These are phyloP conservation scores for Favolaschia claudopus DNA, from an alignment of 768 basidiomycete genomes.

Conservation along the genomic window DNA sequence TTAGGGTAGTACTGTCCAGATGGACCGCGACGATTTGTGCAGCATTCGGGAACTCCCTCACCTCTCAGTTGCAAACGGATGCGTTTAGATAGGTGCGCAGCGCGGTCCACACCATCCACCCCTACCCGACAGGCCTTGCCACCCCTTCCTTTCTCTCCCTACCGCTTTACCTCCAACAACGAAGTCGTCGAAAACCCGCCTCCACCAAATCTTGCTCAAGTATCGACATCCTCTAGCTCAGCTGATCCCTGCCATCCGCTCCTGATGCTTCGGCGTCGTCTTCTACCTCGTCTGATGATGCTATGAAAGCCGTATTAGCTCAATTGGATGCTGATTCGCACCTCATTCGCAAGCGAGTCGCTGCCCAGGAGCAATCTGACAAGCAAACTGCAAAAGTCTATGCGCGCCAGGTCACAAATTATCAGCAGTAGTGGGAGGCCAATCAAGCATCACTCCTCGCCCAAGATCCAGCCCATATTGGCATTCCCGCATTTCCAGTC, in stretches of 20 bases:
- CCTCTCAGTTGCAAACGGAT: neutral
- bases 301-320: neutral
- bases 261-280: no score
- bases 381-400: neutral
- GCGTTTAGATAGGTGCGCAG: neutral
- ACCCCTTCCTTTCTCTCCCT: neutral
- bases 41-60: neutral
- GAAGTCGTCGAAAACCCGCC: conserved; percentile 6
- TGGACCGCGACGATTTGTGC: neutral
- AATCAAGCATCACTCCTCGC: neutral
- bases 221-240: no score
- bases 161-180: neutral
- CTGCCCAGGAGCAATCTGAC: conserved; percentile 6
- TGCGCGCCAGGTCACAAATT: neutral
- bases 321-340: neutral
- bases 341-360: neutral
- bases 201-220: no score
- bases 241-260: neutral
- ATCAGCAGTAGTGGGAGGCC: conserved; percentile 1
- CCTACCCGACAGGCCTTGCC: neutral
- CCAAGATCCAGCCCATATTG: neutral
- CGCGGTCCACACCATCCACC: neutral
- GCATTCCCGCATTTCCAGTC: conserved; percentile 2
- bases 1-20: no score
- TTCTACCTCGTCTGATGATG: neutral